Evolutionary conservation across 169 alveolate species (phyloP).

Genomic region (Perkinsus olseni): DNA sequence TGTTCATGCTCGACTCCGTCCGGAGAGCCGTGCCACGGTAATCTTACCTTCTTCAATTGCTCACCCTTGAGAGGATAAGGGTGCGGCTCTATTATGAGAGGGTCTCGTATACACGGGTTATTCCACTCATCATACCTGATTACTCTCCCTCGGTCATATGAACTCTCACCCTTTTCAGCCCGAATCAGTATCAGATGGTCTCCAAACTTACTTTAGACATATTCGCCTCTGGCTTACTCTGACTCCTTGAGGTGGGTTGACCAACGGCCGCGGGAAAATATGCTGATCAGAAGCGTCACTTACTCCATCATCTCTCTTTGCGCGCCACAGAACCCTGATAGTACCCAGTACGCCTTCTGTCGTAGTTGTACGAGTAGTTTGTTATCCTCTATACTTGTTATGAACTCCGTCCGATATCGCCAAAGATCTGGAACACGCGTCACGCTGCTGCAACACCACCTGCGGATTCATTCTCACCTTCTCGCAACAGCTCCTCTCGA

Average conservation of each 20-base stretch:
- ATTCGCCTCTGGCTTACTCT: background rate
- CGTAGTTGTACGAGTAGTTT: background rate
- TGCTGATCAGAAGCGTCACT: no score
- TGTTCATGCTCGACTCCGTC: background rate
- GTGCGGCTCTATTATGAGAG: background rate
- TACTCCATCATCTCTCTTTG: background rate
- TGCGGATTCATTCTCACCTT: background rate
- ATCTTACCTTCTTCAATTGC: background rate
- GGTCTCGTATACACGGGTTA: background rate
- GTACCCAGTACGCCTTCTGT: background rate
- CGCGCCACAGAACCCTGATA: background rate
- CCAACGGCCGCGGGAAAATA: background rate
- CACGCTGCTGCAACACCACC: background rate
- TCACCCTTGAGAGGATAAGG: background rate
- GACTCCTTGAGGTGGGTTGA: background rate
- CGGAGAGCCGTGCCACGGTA: background rate
- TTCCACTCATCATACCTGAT: background rate
- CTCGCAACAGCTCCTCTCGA: background rate
- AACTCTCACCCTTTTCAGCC: background rate
- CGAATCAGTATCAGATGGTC: background rate
- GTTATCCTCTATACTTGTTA: background rate
- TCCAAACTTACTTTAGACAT: background rate
- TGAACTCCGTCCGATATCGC: background rate
- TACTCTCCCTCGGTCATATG: background rate
- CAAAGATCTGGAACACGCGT: background rate